Percentiles rank a stretch among this genome's conserved stretches.
Evolutionary conservation across 139 green algal genomes (phyloP).

Genomic region (Coelastrella sp.): DNA sequence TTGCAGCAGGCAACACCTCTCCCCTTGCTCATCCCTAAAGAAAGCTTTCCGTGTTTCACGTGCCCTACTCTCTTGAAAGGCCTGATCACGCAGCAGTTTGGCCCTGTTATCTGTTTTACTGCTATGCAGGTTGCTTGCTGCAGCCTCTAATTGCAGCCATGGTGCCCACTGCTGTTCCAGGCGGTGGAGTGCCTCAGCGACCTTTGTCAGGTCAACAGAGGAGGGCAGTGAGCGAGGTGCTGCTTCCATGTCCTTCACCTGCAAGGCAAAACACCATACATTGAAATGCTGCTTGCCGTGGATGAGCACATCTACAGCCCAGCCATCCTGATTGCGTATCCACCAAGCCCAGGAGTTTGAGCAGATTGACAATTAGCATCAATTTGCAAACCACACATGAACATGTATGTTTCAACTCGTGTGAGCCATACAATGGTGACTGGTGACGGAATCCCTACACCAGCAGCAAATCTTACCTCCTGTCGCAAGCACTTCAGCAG

Average conservation of each 20-base stretch:
- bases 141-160: background rate
- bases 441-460: background rate
- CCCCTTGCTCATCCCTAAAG: background rate
- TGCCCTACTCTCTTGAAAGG: background rate
- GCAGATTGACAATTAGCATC: too few species aligned
- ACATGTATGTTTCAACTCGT: too few species aligned
- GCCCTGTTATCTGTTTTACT: background rate
- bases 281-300: too few species aligned
- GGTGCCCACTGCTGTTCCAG: background rate
- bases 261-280: background rate
- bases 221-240: background rate
- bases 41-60: background rate
- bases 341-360: too few species aligned
- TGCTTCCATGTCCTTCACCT: background rate
- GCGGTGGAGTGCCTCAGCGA: background rate
- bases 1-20: background rate
- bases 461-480: background rate
- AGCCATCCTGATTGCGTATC: too few species aligned
- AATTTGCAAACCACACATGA: too few species aligned
- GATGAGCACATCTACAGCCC: too few species aligned
- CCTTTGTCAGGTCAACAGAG: background rate
- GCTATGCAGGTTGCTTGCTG: background rate
- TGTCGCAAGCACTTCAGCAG: background rate
- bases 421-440: too few species aligned
- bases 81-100: background rate